phyloP scores from a whole-genome alignment of 2,329 filamentous ascomycete genomes.

The Xylaria sp. region DNA sequence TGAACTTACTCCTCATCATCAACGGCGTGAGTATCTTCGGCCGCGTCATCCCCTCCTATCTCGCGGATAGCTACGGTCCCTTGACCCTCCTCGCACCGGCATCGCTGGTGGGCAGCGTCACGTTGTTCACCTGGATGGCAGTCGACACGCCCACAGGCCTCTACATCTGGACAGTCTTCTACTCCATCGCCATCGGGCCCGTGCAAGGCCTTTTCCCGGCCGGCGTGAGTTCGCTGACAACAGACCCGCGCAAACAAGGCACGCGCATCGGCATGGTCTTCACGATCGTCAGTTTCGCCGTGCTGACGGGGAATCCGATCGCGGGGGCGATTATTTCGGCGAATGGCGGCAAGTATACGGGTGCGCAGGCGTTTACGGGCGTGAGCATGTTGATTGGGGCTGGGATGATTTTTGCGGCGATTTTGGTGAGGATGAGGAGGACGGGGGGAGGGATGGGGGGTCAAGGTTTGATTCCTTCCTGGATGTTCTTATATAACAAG shows the following conservation, averaged over 20 bases:
- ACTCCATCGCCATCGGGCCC: slow-evolving; percentile 58
- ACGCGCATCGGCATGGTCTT: slow-evolving; percentile 56
- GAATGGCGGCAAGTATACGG: slow-evolving; percentile 38
- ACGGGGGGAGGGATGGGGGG: slow-evolving; percentile 35
- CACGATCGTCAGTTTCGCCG: slow-evolving; percentile 49
- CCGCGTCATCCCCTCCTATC: slow-evolving; percentile 51
- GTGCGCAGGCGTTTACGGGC: slow-evolving; percentile 47
- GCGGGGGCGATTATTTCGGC: slow-evolving; percentile 45
- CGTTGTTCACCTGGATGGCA: slow-evolving; percentile 54
- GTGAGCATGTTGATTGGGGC: slow-evolving; percentile 39
- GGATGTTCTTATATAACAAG: too few relatives aligned
- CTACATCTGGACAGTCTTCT: slow-evolving; percentile 58
- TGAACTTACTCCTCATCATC: slow-evolving; percentile 59
- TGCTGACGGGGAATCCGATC: slow-evolving; percentile 48
- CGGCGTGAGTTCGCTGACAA: slow-evolving; percentile 50
- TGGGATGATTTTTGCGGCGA: slow-evolving; percentile 36
- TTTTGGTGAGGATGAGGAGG: slow-evolving; percentile 36
- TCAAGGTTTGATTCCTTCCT: slow-evolving; percentile 39
- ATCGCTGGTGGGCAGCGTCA: slow-evolving; percentile 37
- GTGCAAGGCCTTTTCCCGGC: slow-evolving; percentile 65
- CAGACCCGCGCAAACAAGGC: slow-evolving; percentile 47
- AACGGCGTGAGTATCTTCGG: slow-evolving; percentile 58
- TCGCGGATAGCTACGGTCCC: slow-evolving; percentile 54
- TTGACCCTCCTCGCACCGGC: slow-evolving; percentile 56
- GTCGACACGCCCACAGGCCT: slow-evolving; percentile 46